Evolutionary conservation across 2,329 filamentous ascomycete species (phyloP).

Genomic region (Alternaria solani): DNA sequence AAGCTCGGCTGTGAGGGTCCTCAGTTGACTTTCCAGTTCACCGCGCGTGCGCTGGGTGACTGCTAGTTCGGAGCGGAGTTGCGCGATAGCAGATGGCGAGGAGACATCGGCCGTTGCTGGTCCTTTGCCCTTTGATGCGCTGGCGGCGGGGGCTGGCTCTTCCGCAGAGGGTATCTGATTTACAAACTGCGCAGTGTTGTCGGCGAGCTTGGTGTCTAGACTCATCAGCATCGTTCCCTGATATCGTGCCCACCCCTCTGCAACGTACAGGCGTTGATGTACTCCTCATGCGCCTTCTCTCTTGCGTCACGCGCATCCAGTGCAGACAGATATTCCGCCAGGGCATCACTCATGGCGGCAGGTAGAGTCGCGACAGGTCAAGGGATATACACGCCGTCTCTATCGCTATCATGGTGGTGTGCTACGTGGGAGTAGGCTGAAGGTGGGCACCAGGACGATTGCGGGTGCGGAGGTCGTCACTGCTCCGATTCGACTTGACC

Average conservation of each 20-base stretch:
- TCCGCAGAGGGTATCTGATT: conserved; percentile 32
- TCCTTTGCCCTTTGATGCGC: conserved; percentile 34
- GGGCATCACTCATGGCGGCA: conserved; percentile 72
- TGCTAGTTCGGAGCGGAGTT: conserved; percentile 69
- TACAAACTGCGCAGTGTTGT: conserved; percentile 51
- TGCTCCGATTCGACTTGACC: conserved; percentile 28
- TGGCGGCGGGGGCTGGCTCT: conserved; percentile 25
- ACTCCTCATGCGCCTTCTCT: conserved; percentile 69
- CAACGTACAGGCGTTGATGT: conserved; percentile 79
- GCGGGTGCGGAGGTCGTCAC: conserved; percentile 27
- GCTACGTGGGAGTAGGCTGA: conserved; percentile 27
- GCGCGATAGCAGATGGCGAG: conserved; percentile 34
- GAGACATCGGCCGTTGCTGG: conserved; percentile 22
- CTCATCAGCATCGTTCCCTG: conserved; percentile 11
- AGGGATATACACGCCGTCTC: conserved; percentile 1
- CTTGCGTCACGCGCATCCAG: conserved; percentile 75
- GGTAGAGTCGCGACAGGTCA: conserved; percentile 12
- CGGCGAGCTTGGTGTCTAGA: conserved; percentile 57
- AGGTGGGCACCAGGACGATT: conserved; percentile 13
- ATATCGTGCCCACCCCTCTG: neutral
- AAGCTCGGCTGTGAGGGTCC: conserved; percentile 70
- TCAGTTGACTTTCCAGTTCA: conserved; percentile 71
- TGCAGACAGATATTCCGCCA: conserved; percentile 79
- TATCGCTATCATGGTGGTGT: conserved; percentile 33
- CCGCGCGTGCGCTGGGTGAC: conserved; percentile 78